Evolutionary conservation across 23 red algal genomes (phyloP).

Genomic region (Cyanidioschyzon merolae): DNA sequence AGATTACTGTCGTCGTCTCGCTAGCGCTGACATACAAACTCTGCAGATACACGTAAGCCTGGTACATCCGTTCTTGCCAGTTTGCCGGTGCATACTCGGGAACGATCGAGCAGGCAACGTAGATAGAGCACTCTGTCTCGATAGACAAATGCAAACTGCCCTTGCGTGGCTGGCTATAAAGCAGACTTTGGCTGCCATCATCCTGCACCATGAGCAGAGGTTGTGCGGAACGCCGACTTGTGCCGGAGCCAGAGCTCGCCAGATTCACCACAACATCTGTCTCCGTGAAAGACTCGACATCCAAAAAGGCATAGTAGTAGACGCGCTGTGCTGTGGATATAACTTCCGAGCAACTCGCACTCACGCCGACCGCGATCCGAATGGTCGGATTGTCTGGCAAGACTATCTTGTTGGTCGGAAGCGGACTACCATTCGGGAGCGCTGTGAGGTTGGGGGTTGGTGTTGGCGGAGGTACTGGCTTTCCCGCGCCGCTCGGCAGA

Average conservation of each 20-base stretch:
- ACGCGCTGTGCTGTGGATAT: not conserved
- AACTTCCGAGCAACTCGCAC: not conserved
- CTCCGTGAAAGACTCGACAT: not conserved
- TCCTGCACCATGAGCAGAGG: not conserved
- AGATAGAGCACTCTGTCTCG: not conserved
- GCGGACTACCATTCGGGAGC: slow-evolving; percentile 8
- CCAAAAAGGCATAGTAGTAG: slow-evolving; percentile 9
- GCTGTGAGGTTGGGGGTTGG: not conserved
- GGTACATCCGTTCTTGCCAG: slow-evolving; percentile 16
- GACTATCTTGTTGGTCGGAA: slow-evolving; percentile 12
- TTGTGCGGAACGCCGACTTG: not conserved
- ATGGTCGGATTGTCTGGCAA: slow-evolving; percentile 5
- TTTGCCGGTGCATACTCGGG: not conserved
- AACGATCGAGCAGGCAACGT: slow-evolving; percentile 2
- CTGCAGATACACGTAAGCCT: not conserved
- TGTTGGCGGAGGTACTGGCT: not conserved
- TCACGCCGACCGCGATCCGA: not conserved
- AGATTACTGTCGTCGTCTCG: not conserved
- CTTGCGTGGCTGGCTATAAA: not conserved
- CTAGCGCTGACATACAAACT: not conserved
- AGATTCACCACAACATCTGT: not conserved
- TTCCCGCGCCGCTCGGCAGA: slow-evolving; percentile 13
- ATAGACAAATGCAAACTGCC: not conserved
- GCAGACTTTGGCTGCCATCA: not conserved
- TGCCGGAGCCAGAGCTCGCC: not conserved